Conservation (phyloP, 805 yeast species). For the Saturnispora gosingensis region DNA sequence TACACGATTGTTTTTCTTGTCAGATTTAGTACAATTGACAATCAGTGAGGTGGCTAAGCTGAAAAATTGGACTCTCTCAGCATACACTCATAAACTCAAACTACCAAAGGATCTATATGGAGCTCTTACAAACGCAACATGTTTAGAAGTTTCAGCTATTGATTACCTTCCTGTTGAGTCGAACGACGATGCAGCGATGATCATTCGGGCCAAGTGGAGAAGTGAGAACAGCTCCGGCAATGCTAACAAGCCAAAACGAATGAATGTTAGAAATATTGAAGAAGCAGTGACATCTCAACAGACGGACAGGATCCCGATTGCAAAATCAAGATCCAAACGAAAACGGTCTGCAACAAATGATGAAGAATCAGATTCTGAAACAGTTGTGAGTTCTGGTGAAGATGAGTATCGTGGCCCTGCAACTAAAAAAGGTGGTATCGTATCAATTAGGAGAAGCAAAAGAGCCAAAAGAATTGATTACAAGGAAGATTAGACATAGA, state of each 20-base stretch:
- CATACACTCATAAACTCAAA: conserved; percentile 74
- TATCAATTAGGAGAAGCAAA: not conserved
- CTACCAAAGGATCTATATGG: conserved; percentile 61
- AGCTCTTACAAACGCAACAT: conserved; percentile 33
- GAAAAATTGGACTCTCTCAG: conserved; percentile 59
- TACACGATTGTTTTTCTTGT: conserved; percentile 47
- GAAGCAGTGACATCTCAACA: not conserved
- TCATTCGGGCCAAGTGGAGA: conserved; percentile 11
- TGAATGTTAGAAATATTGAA: not conserved
- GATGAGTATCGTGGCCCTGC: conserved; percentile 1
- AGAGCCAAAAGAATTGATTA: conserved; percentile 1
- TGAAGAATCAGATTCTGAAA: conserved; percentile 1
- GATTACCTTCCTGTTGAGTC: conserved; percentile 43
- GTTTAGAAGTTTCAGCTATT: conserved; percentile 50
- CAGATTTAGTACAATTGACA: conserved; percentile 65
- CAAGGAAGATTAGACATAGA: not conserved
- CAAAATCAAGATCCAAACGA: not conserved
- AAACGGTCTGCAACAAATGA: not conserved
- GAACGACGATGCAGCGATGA: not conserved
- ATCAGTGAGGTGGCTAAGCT: conserved; percentile 48
- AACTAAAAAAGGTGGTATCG: not conserved
- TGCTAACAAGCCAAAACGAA: not conserved
- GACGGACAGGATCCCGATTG: not conserved
- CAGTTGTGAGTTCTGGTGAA: conserved; percentile 3
- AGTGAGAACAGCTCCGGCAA: not conserved